These are phyloP conservation scores for Filosporella fistucella DNA, from an alignment of 495 filamentous ascomycete genomes.

Conservation along the genomic window DNA sequence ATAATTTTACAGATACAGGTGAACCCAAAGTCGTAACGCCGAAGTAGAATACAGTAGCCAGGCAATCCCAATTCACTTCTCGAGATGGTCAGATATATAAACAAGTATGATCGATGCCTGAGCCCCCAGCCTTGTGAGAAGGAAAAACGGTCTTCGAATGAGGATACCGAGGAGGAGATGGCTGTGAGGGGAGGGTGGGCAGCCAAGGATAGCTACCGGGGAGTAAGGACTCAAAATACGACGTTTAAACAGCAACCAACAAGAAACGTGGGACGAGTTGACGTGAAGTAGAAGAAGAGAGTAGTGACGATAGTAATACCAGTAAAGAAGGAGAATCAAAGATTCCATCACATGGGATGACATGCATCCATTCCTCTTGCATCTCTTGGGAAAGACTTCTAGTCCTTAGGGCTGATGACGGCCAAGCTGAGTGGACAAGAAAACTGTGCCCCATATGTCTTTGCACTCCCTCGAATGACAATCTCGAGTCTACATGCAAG, in stretches of 20 bases:
- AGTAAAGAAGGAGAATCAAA: background rate
- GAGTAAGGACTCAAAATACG: background rate
- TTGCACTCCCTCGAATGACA: background rate
- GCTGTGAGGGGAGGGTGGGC: too few species aligned
- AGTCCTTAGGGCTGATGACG: slow-evolving; percentile 5
- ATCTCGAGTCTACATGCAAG: background rate
- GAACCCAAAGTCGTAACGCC: too few species aligned
- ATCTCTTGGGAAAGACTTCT: background rate
- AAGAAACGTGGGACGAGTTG: background rate
- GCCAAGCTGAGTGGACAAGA: background rate
- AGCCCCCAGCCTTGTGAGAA: too few species aligned
- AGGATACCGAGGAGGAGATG: too few species aligned
- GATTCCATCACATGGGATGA: slow-evolving; percentile 2
- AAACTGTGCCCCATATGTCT: background rate
- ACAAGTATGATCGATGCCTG: too few species aligned
- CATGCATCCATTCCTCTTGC: too few species aligned
- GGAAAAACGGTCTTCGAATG: too few species aligned
- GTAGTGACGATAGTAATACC: background rate
- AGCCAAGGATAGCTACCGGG: too few species aligned
- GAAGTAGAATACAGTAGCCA: too few species aligned
- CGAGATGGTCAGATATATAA: too few species aligned
- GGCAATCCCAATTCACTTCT: too few species aligned
- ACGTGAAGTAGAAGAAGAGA: background rate
- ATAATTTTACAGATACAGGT: background rate
- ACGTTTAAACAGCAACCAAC: background rate